Evolutionary conservation across 768 basidiomycete genomes (phyloP).

Genomic region (Tephrocybe sp.): DNA sequence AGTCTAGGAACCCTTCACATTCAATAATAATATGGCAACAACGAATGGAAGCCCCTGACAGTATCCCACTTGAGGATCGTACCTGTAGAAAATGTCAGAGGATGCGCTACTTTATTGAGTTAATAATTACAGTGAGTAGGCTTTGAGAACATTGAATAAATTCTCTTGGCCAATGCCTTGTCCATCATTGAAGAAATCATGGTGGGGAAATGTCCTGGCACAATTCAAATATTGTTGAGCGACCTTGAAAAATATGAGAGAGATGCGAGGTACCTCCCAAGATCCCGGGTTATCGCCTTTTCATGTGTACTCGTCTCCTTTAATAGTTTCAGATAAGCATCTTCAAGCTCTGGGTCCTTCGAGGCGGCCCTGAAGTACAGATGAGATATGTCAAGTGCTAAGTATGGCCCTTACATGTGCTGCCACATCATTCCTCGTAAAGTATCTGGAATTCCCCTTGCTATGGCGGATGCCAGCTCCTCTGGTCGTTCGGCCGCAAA

Average conservation of each 20-base stretch:
- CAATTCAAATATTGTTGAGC: slow-evolving; percentile 1
- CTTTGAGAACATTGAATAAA: slow-evolving; percentile 96
- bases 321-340: slow-evolving; percentile 75
- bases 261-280: slow-evolving; percentile 63
- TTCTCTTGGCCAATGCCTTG: slow-evolving; percentile 97
- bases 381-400: slow-evolving; percentile 11
- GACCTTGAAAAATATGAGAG: slow-evolving; percentile 11
- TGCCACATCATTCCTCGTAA: slow-evolving; percentile 97
- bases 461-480: slow-evolving; percentile 85
- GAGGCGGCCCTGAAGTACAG: slow-evolving; percentile 73
- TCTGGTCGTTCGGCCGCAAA: slow-evolving; percentile 82
- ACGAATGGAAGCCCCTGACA: slow-evolving; percentile 98
- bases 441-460: slow-evolving; percentile 85
- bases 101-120: not conserved
- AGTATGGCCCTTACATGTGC: slow-evolving; percentile 61
- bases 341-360: slow-evolving; percentile 86
- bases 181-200: slow-evolving; percentile 93
- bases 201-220: slow-evolving; percentile 98
- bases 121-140: slow-evolving; percentile 81
- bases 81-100: slow-evolving; percentile 39
- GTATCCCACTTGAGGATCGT: slow-evolving; percentile 94
- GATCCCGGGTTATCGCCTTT: slow-evolving; percentile 91
- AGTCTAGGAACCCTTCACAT: slow-evolving; percentile 50
- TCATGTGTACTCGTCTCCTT: slow-evolving; percentile 88
- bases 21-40: slow-evolving; percentile 88